Evolutionary conservation across 164 flowering plant species (phyloP).

Genomic region (Taxillus chinensis): DNA sequence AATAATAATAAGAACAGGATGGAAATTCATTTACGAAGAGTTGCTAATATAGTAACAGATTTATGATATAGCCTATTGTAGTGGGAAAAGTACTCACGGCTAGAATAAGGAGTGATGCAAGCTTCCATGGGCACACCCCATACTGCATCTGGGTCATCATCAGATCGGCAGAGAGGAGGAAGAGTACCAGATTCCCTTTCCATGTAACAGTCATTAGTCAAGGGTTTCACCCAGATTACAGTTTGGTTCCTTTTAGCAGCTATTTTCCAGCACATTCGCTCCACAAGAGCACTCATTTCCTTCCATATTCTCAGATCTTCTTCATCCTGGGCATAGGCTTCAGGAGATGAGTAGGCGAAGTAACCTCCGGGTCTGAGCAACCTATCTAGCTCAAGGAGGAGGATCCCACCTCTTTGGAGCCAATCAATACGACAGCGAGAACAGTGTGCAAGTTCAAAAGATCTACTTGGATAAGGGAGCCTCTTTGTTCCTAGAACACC

Average conservation of each 20-base stretch:
- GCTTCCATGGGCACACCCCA: conserved; percentile 36
- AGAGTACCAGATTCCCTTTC: conserved; percentile 29
- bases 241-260: conserved; percentile 39
- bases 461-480: conserved; percentile 47
- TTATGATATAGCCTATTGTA: no score
- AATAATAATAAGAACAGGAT: no score
- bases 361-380: conserved; percentile 43
- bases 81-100: conserved; percentile 20
- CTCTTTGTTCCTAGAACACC: conserved; percentile 46
- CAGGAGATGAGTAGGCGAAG: conserved; percentile 46
- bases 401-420: conserved; percentile 44
- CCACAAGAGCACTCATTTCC: conserved; percentile 40
- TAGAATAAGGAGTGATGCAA: conserved; percentile 37
- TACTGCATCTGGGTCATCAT: conserved; percentile 38
- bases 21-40: no score
- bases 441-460: conserved; percentile 46
- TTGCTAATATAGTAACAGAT: no score
- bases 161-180: conserved; percentile 39
- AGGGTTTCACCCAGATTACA: conserved; percentile 39
- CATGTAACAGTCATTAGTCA: conserved; percentile 39
- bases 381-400: conserved; percentile 42
- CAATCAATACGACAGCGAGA: conserved; percentile 48
- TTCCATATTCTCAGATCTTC: conserved; percentile 43
- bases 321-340: conserved; percentile 48
- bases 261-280: conserved; percentile 43